phyloP scores from a whole-genome alignment of 2,329 filamentous ascomycete species.

The Penicillium sp. region DNA sequence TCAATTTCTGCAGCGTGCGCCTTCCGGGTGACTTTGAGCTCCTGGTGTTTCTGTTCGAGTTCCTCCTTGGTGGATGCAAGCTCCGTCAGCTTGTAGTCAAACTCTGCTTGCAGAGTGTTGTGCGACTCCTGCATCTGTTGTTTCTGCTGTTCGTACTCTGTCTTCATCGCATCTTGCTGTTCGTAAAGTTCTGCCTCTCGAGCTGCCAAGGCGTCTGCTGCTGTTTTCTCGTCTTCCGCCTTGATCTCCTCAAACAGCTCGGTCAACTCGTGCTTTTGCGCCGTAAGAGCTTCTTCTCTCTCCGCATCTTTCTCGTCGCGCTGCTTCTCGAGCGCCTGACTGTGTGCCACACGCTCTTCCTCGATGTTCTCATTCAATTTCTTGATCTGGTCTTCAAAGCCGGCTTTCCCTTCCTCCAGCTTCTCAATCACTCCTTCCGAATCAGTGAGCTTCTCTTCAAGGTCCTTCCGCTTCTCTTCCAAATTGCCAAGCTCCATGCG shows the following conservation, averaged over 20 bases:
- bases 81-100: constrained; percentile 41
- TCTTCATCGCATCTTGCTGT: constrained; percentile 40
- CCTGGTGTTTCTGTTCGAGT: constrained; percentile 36
- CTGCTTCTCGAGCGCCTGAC: constrained; percentile 38
- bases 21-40: constrained; percentile 37
- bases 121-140: constrained; percentile 45
- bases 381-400: constrained; percentile 49
- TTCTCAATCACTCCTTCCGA: constrained; percentile 51
- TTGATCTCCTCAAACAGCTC: constrained; percentile 54
- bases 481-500: constrained; percentile 55
- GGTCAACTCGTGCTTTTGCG: constrained; percentile 54
- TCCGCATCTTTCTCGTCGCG: constrained; percentile 33
- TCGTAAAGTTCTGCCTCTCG: constrained; percentile 51
- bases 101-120: constrained; percentile 40
- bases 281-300: constrained; percentile 39
- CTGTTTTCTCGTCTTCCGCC: constrained; percentile 46
- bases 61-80: constrained; percentile 34
- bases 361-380: constrained; percentile 44
- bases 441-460: constrained; percentile 52
- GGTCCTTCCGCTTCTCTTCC: constrained; percentile 58
- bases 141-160: constrained; percentile 44
- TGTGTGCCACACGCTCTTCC: constrained; percentile 52
- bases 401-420: constrained; percentile 50
- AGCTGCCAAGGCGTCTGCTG: constrained; percentile 41
- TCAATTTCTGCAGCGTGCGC: constrained; percentile 35